These are phyloP conservation scores for Cyclotella baltica DNA, from an alignment of 108 stramenopile genomes.

Conservation along the genomic window DNA sequence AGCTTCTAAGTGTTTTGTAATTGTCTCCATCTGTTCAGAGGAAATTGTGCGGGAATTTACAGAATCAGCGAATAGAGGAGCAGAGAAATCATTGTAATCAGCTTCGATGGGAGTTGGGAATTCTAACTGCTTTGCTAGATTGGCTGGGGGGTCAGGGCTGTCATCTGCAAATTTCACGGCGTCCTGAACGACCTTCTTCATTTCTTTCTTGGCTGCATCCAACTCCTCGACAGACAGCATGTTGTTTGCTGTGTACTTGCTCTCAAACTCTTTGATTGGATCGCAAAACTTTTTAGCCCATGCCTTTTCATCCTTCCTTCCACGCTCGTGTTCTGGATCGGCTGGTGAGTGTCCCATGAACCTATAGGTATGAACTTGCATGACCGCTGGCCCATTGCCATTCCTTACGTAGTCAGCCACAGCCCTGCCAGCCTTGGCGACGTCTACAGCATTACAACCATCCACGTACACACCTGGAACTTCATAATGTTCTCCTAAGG, in stretches of 20 bases:
- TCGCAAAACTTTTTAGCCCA: conserved; percentile 69
- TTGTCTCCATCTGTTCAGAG: conserved; percentile 20
- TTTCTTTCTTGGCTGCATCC: conserved; percentile 39
- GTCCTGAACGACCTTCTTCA: conserved; percentile 42
- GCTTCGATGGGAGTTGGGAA: conserved; percentile 62
- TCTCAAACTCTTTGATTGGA: conserved; percentile 66
- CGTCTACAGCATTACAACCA: conserved; percentile 61
- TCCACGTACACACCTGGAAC: conserved; percentile 69
- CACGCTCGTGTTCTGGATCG: conserved; percentile 76
- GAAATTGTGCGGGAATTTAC: conserved; percentile 44
- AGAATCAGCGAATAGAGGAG: conserved; percentile 40
- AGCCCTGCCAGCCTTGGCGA: conserved; percentile 58
- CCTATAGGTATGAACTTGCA: conserved; percentile 75
- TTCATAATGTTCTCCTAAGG: conserved; percentile 62
- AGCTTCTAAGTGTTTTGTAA: conserved; percentile 37
- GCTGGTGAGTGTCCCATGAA: conserved; percentile 79
- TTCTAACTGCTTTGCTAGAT: conserved; percentile 65
- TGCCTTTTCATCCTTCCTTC: conserved; percentile 68
- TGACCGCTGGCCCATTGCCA: conserved; percentile 64
- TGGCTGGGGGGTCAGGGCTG: conserved; percentile 50
- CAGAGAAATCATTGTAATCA: conserved; percentile 62
- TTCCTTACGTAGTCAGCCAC: conserved; percentile 65
- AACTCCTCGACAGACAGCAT: conserved; percentile 37
- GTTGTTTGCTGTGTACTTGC: conserved; percentile 16
- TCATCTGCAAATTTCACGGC: conserved; percentile 60